Conservation (phyloP, 208 protist genomes). For the Porcisia hertigi region DNA sequence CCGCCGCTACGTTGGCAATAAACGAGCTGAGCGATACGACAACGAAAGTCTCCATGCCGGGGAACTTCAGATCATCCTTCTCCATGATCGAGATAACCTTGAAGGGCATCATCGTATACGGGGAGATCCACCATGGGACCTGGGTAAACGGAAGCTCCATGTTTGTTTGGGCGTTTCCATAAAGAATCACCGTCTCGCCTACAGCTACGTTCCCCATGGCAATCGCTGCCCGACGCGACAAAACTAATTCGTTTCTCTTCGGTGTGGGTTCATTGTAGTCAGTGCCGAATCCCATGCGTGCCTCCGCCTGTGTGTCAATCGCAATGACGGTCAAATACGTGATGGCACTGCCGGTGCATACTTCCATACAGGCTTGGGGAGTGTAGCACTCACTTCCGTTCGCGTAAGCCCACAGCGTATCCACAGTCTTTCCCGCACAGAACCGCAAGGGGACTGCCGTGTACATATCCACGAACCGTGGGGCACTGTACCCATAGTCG, state of each 20-base stretch:
- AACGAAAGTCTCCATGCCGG: constrained; percentile 16
- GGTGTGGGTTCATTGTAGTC: constrained; percentile 13
- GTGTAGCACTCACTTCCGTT: constrained; percentile 2
- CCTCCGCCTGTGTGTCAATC: constrained; percentile 33
- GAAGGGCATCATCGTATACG: constrained; percentile 30
- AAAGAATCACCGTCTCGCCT: constrained; percentile 40
- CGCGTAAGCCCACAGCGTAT: constrained; percentile 18
- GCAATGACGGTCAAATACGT: constrained; percentile 7
- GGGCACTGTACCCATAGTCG: constrained; percentile 33
- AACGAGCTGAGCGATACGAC: constrained; percentile 37
- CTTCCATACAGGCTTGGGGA: constrained; percentile 10
- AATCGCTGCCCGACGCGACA: constrained; percentile 20
- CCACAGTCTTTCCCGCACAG: constrained; percentile 14
- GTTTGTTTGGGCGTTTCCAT: constrained; percentile 8
- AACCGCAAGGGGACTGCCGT: background rate
- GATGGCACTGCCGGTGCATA: constrained; percentile 3
- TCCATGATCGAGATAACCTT: constrained; percentile 31
- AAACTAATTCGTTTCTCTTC: constrained; percentile 12
- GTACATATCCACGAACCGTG: constrained; percentile 29
- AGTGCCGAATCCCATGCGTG: constrained; percentile 41
- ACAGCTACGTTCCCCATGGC: constrained; percentile 24
- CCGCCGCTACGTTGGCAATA: constrained; percentile 25
- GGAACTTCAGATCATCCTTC: constrained; percentile 33
- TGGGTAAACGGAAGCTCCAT: constrained; percentile 20
- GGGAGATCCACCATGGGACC: background rate